Conservation (phyloP, 306 rosid species). For the Cicer judaicum region DNA sequence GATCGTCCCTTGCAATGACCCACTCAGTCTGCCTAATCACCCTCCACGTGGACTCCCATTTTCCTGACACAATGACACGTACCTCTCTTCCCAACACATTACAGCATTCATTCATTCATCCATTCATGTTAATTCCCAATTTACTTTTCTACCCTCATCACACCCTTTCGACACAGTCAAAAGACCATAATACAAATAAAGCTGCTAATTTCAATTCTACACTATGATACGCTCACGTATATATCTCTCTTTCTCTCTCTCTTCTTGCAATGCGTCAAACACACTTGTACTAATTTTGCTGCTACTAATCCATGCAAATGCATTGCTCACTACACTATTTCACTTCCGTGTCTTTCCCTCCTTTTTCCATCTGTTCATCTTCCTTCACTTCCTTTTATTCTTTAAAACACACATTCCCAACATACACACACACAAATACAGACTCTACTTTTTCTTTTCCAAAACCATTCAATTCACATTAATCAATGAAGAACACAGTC, state of each 20-base stretch:
- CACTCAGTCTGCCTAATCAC: slow-evolving; percentile 4
- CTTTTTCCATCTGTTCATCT: slow-evolving; percentile 53
- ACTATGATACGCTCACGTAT: slow-evolving; percentile 11
- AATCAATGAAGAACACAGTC: slow-evolving; percentile 49
- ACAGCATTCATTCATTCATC: no score
- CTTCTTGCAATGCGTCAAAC: slow-evolving; percentile 52
- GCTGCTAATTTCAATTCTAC: background rate
- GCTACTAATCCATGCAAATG: slow-evolving; percentile 70
- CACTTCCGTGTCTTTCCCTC: slow-evolving; percentile 54
- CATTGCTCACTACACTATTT: slow-evolving; percentile 32
- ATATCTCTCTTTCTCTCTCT: background rate
- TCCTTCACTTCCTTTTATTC: background rate
- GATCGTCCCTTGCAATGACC: background rate
- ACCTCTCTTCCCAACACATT: background rate
- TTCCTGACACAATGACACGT: slow-evolving; percentile 11
- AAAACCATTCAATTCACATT: background rate
- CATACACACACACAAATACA: background rate
- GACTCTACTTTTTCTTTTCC: background rate
- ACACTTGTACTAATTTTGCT: slow-evolving; percentile 47
- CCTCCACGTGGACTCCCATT: background rate
- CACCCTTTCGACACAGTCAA: slow-evolving; percentile 38
- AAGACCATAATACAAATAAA: background rate
- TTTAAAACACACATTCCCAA: background rate
- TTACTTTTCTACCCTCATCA: no score
- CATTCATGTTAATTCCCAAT: no score